A percentile compares a stretch with the other conserved stretches of the same genome.
Evolutionary conservation across 306 rosid species (phyloP).

Genomic region (Quercus cerris): DNA sequence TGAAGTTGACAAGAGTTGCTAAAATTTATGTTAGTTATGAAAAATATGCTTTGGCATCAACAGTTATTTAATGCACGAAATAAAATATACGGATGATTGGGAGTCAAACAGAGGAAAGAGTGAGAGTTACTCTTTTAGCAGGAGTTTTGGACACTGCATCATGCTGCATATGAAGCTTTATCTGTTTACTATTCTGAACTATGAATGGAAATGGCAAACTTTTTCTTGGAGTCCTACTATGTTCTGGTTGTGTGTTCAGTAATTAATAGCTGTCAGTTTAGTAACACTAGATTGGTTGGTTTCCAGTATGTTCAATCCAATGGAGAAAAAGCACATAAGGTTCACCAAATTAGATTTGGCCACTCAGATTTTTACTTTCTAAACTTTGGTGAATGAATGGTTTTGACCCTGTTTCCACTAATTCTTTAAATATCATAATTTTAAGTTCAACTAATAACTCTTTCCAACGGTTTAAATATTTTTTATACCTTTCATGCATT

Average conservation of each 20-base stretch:
- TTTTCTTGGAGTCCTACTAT: too few species aligned
- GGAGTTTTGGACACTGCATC: too few species aligned
- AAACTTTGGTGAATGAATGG: neutral
- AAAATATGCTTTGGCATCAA: too few species aligned
- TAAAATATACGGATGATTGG: too few species aligned
- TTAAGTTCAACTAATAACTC: neutral
- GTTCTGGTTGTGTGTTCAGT: neutral
- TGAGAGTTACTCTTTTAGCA: too few species aligned
- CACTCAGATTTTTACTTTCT: neutral
- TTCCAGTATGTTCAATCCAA: neutral
- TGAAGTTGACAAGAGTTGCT: too few species aligned
- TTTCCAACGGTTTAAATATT: neutral
- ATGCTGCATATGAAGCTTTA: too few species aligned
- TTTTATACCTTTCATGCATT: neutral
- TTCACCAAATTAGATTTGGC: neutral
- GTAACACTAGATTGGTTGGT: neutral
- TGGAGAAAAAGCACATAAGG: neutral
- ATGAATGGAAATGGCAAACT: too few species aligned
- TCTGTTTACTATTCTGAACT: too few species aligned
- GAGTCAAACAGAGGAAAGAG: too few species aligned
- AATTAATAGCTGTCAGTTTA: neutral
- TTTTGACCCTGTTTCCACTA: neutral
- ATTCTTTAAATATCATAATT: neutral
- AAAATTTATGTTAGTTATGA: too few species aligned
- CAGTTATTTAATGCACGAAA: too few species aligned